Evolutionary conservation across 352 stramenopile genomes (phyloP).

Genomic region (Blastocystis sp.): DNA sequence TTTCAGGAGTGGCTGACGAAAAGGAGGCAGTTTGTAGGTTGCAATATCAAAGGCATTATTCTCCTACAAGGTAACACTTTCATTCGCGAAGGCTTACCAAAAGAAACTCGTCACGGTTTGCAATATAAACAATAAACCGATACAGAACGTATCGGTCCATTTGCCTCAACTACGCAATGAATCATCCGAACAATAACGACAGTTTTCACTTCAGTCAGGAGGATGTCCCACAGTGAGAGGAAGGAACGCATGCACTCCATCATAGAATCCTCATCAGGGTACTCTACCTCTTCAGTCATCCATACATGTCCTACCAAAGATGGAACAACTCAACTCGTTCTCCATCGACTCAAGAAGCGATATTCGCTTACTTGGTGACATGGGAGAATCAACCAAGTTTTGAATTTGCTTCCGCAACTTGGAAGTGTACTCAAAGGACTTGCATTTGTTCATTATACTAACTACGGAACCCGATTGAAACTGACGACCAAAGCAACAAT

Average conservation of each 20-base stretch:
- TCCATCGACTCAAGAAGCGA: constrained; percentile 23
- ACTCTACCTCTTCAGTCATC: background rate
- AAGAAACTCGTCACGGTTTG: constrained; percentile 28
- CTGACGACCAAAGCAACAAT: background rate
- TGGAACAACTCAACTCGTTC: background rate
- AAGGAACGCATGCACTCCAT: constrained; percentile 22
- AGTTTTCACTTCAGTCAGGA: constrained; percentile 1
- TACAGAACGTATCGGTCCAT: constrained; percentile 1
- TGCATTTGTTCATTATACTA: constrained; percentile 16
- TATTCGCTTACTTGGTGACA: constrained; percentile 10
- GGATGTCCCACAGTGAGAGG: constrained; percentile 12
- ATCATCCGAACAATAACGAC: background rate
- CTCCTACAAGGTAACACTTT: background rate
- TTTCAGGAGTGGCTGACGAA: background rate
- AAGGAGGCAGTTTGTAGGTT: background rate
- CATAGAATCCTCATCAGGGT: background rate
- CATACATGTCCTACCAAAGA: background rate
- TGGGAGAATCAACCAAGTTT: constrained; percentile 24
- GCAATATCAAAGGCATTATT: constrained; percentile 15
- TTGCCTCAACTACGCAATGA: constrained; percentile 2
- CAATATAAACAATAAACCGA: constrained; percentile 48
- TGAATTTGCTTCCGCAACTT: constrained; percentile 46
- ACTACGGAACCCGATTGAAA: background rate
- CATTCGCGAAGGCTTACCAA: background rate
- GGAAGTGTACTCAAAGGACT: constrained; percentile 12